A percentile compares a stretch with the other conserved stretches of the same genome.
phyloP scores from a whole-genome alignment of 116 monocot genomes.

The Iris pallida region DNA sequence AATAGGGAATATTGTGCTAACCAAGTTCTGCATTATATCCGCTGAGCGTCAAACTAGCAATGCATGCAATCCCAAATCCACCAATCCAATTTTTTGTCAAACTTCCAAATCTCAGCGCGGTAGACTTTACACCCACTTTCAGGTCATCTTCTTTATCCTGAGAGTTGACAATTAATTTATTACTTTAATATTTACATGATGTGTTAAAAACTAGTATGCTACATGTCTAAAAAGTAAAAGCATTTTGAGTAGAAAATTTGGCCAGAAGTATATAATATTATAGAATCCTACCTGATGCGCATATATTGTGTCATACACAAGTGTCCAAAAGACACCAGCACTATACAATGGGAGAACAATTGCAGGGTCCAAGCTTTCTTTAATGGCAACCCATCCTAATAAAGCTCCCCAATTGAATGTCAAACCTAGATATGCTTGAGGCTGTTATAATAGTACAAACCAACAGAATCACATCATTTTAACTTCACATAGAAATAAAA shows the following conservation, averaged over 20 bases:
- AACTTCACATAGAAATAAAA: background rate
- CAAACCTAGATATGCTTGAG: slow-evolving; percentile 93
- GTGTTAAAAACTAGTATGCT: no score
- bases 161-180: slow-evolving; percentile 5
- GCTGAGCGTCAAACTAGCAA: slow-evolving; percentile 57
- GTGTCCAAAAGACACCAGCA: slow-evolving; percentile 91
- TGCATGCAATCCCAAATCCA: slow-evolving; percentile 73
- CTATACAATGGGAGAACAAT: slow-evolving; percentile 74
- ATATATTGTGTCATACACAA: slow-evolving; percentile 97
- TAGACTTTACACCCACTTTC: slow-evolving; percentile 91
- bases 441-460: slow-evolving; percentile 45
- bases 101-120: slow-evolving; percentile 86
- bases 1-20: slow-evolving; percentile 11
- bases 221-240: no score
- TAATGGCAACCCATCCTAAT: slow-evolving; percentile 90
- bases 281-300: slow-evolving; percentile 77
- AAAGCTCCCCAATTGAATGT: slow-evolving; percentile 99
- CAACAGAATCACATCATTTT: slow-evolving; percentile 6
- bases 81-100: slow-evolving; percentile 70
- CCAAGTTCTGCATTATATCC: slow-evolving; percentile 91
- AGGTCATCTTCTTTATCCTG: slow-evolving; percentile 95
- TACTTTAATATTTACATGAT: background rate
- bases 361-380: slow-evolving; percentile 62
- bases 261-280: background rate
- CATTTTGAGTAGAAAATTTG: no score